Base-by-base conservation (phyloP, 2,329 filamentous ascomycete genomes). In the Tetracladium maxilliforme region DNA sequence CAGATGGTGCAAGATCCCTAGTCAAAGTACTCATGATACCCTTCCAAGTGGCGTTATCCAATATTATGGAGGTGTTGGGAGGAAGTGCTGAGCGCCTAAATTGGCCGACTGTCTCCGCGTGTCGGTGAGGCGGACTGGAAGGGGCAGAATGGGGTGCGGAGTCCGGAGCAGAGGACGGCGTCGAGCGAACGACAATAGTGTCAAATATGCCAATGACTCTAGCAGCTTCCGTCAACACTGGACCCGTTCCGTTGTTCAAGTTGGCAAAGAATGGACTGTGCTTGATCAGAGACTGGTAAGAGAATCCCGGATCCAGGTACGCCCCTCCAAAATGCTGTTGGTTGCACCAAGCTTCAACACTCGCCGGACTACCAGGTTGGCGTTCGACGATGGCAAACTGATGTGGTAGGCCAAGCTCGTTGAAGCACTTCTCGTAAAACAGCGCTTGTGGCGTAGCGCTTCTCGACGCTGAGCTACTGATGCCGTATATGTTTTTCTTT, bases 1-100 rank as follows among this genome's bases (percentile, higher is more conserved):
- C 81, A 5, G 79, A 84, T 1, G 82, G 81, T 0, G 84, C 78
- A 36, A 86, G 73, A 39, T 92, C 81, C 13, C 78, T 67, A 4
- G 76, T 90, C 30, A 92, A 56, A 1, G 81, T 84, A 26, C 79
- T 77, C 23, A 83, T 62, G 29, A 92, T 87, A 2, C 81, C 82
- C 46, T 82, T 83, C 80, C 82, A 90, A 10, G 73, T 72, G 8
- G 80, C 77, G 37, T 92, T 92, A 39, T 90, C 81, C 23, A 83
- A 77, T 10, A 86, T 56, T 20, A 87, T 65, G 5, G 62, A 61
- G 26, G 58, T 62, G n/a, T n/a, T n/a, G n/a, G n/a, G n/a, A n/a
- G n/a, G n/a, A n/a, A n/a, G n/a, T 8, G 61, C 51, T 3, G 61
- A 47, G 4, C 65, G 38, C 3, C 53, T 52, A 3, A 41, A 34